Base-by-base conservation (phyloP, 768 basidiomycete genomes). In the Kwoniella dejecticola region DNA sequence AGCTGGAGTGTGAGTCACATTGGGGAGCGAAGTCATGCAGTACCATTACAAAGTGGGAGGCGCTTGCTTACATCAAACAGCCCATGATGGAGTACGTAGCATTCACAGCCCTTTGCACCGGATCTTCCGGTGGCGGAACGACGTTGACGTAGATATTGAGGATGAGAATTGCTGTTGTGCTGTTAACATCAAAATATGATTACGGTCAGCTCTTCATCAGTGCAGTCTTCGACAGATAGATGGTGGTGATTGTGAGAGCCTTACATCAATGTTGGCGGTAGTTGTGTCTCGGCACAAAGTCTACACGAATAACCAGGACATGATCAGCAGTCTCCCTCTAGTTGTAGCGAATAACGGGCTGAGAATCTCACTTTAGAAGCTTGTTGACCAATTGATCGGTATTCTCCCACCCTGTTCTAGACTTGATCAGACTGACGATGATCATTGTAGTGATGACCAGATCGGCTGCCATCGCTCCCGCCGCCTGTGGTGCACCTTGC, bases 381-480 rank as follows among this genome's bases (percentile, higher is more conserved):
- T 52, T 29, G 49, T 52, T 52, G 26, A 52, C 29, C 8, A 52
- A n/a, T n/a, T 52, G 12, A 30, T 52, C 49, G 12, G 49, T 52
- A n/a, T 30, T 11, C 3, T n/a, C 29, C 10, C 11, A 52, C 17
- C 49, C 49, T 3, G 49, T 17, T 31, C 26, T 52, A 17, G 49
- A 52, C n/a, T 30, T 27, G 4, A 23, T 11, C 8, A 52, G 49
- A 19, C 30, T 11, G 27, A 15, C 29, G 27, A 52, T 52, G 49
- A 52, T 52, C 12, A 17, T 17, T n/a, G 17, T 31, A 2, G 49
- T 52, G 29, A 52, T 52, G 49, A 52, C 33, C 13, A 52, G 33
- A 23, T 52, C 49, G 4, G 49, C 49, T 30, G 27, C 49, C 49
- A 52, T 31, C 29, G 49, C 49, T 29, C 49, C 49, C 10, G 27